Conservation (phyloP, 805 yeast genomes). For the Wickerhamomyces kurtzmanii region DNA sequence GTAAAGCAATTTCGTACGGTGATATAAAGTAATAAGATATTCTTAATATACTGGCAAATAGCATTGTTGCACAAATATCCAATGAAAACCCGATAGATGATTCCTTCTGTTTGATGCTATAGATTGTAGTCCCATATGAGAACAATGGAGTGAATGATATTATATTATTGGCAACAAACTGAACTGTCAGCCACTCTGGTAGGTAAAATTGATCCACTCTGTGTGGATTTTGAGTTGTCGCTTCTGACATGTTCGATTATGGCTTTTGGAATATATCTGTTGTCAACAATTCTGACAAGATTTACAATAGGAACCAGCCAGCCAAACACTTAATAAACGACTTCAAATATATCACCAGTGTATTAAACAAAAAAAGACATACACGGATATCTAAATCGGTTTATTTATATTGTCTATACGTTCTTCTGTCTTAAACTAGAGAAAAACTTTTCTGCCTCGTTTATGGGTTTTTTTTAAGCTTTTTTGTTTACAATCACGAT, state of each 20-base stretch:
- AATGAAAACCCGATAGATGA: conserved; percentile 76
- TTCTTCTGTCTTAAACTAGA: too few relatives aligned
- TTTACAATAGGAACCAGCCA: too few relatives aligned
- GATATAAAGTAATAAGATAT: conserved; percentile 69
- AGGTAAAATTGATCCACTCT: conserved; percentile 31
- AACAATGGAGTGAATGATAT: conserved; percentile 77
- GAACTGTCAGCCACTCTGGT: conserved; percentile 43
- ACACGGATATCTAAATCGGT: too few relatives aligned
- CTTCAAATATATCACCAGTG: too few relatives aligned
- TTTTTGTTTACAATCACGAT: too few relatives aligned
- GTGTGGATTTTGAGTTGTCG: conserved; percentile 7
- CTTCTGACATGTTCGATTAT: neutral
- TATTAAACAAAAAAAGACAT: too few relatives aligned
- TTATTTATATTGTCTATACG: too few relatives aligned
- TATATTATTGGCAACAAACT: conserved; percentile 49
- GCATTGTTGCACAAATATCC: conserved; percentile 91
- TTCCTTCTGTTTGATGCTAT: conserved; percentile 51
- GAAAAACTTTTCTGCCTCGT: too few relatives aligned
- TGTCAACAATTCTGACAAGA: too few relatives aligned
- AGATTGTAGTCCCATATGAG: conserved; percentile 79
- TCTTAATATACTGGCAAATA: conserved; percentile 63
- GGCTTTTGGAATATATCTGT: too few relatives aligned
- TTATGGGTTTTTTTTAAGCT: too few relatives aligned
- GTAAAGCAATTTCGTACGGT: conserved; percentile 72
- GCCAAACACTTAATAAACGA: too few relatives aligned